Evolutionary conservation across 352 stramenopile genomes (phyloP), one percentile per base, ranked within the genome.

Genomic region (Globisporangium alternatum): DNA sequence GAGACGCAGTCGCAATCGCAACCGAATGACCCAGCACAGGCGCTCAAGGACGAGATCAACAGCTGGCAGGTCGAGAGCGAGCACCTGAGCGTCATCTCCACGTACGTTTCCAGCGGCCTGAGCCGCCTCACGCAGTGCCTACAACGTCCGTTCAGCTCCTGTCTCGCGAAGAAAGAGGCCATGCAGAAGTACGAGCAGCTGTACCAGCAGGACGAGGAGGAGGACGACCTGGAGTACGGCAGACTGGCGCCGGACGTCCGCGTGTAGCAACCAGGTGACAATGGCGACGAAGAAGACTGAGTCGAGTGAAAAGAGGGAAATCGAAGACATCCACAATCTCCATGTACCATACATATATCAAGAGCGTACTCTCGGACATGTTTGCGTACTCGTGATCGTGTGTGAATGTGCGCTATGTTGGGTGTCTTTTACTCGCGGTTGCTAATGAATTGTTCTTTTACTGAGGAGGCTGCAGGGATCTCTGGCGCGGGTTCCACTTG

Each of bases 41-140:
- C 64, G 56, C 52, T 87, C 1, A 75, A 77, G 33, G 74, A 83
- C 17, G 78, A 87, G 39, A 81, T 87, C 30, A 66, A 66, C 4
- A 68, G 59, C 22, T 87, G 78, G 78, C 71, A 83, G 33, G 66
- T 64, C 31, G 53, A 68, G 57, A 64, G 53, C 25, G 53, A 65
- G 39, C 64, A 44, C 22, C 6, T 65, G 30, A 62, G 35, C 31
- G 33, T 6, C 4, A 35, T 61, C 21, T 49, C 49, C 12, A 35
- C 57, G 7, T 65, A 56, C 21, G 22, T 62, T 5, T 43, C 31
- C n/a, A 37, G 25, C 10, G 41, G 57, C 3, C 1, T 57, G 12
- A 22, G n/a, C 12, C 43, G 56, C 19, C 33, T 58, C 28, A 39
- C 31, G 5, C 44, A 56, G 15, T 69, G 64, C 43, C 33, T 69